Percentiles rank a stretch among this genome's conserved stretches.
Conservation (phyloP, 495 filamentous ascomycete genomes). For the Schizothecium vesticola region DNA sequence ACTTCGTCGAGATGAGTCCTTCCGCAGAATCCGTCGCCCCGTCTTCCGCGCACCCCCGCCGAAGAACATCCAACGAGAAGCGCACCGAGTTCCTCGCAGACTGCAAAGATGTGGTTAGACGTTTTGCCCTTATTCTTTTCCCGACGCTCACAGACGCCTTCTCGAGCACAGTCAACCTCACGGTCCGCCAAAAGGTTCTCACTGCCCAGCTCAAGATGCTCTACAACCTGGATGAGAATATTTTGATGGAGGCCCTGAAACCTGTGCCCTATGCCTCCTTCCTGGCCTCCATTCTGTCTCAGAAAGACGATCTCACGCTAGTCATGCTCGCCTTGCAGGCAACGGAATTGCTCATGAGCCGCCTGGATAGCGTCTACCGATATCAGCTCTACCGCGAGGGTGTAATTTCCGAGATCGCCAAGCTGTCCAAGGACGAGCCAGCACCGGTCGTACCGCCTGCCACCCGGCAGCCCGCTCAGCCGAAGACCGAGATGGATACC, state of each 20-base stretch:
- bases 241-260: slow-evolving; percentile 83
- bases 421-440: slow-evolving; percentile 53
- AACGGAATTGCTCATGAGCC: slow-evolving; percentile 76
- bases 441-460: slow-evolving; percentile 10
- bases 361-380: slow-evolving; percentile 80
- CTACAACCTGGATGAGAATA: slow-evolving; percentile 78
- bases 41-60: slow-evolving; percentile 34
- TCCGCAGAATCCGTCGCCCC: slow-evolving; percentile 33
- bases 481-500: slow-evolving; percentile 6
- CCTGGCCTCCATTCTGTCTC: slow-evolving; percentile 89
- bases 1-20: slow-evolving; percentile 42
- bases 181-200: slow-evolving; percentile 93
- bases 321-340: slow-evolving; percentile 84
- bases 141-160: slow-evolving; percentile 96
- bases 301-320: slow-evolving; percentile 84
- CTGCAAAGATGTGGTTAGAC: slow-evolving; percentile 79
- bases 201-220: slow-evolving; percentile 97
- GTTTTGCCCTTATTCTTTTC: slow-evolving; percentile 92
- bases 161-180: slow-evolving; percentile 96
- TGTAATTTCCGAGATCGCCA: slow-evolving; percentile 85
- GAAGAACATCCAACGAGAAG: slow-evolving; percentile 67
- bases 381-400: slow-evolving; percentile 98
- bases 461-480: slow-evolving; percentile 5
- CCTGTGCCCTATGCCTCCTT: slow-evolving; percentile 96
- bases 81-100: slow-evolving; percentile 68